Evolutionary conservation across 306 rosid species (phyloP).

Genomic region (Prunus armeniaca): DNA sequence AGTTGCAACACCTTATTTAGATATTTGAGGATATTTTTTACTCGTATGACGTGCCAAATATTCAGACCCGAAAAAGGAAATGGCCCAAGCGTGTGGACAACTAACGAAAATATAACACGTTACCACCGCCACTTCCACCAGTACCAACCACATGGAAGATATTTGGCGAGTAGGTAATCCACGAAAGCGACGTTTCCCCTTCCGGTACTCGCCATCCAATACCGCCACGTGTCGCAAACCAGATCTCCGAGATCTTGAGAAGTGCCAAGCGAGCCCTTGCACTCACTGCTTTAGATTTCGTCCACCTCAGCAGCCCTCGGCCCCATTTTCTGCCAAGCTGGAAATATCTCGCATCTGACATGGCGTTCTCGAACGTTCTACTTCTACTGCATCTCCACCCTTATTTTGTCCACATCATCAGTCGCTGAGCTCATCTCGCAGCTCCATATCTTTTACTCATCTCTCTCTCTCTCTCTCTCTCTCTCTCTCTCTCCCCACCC

Average conservation of each 20-base stretch:
- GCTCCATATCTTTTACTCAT: conserved; percentile 14
- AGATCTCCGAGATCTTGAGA: conserved; percentile 40
- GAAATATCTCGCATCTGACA: conserved; percentile 56
- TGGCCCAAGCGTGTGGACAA: not conserved
- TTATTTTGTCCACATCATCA: conserved; percentile 55
- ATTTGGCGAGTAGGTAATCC: not conserved
- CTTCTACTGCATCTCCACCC: conserved; percentile 22
- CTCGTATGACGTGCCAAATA: not conserved
- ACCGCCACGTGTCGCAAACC: not conserved
- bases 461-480: not conserved
- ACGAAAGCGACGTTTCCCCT: not conserved
- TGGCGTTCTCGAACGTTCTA: conserved; percentile 39
- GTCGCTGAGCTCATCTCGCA: conserved; percentile 5
- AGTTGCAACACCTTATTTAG: not conserved
- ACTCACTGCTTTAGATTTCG: conserved; percentile 56
- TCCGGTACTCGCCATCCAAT: not conserved
- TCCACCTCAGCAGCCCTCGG: conserved; percentile 36
- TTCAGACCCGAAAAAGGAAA: not conserved
- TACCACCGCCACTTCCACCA: not conserved
- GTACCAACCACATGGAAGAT: not conserved
- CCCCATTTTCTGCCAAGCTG: conserved; percentile 33
- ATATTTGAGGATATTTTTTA: not conserved
- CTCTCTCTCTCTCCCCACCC: not conserved
- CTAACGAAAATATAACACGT: not conserved
- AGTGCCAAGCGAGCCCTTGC: conserved; percentile 8